Base-by-base conservation (phyloP, 169 alveolate genomes). In the Amoebophrya sp. region DNA sequence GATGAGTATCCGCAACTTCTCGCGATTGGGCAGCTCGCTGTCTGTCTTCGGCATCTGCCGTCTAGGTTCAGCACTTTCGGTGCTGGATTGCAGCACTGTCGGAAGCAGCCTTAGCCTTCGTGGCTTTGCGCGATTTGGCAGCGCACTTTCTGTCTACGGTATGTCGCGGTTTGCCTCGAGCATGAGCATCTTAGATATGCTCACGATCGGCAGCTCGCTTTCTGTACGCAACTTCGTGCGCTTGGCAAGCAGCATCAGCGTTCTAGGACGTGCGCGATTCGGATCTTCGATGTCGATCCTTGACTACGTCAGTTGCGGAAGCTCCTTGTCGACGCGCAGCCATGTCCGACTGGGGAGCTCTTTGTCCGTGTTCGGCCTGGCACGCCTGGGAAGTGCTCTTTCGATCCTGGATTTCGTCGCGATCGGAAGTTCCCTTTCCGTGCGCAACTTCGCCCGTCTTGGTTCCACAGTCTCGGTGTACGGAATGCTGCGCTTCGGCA, bases 381-480 rank as follows among this genome's bases (percentile, higher is more conserved):
- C 41, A 0, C n/a, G 90, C 38, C 76, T 89, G 29, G 94, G 91
- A 12, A 40, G 76, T 0, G 36, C 34, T 40, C 26, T 91, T 29
- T 89, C 89, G 26, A 89, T 41, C 10, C 26, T 41, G 29, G 92
- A 41, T 36, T 2, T 33, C 41, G 34, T 26, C 29, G 38, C 39
- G 78, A 90, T 55, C 40, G 47, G 78, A 36, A 89, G 41, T 0
- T 47, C 89, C 0, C 76, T 38, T 2, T 89, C 65, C 92, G 77
- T 36, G 24, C 90, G 76, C 0, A 40, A 0, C 89, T 78, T 91
- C n/a, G 78, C 54, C 0, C 34, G 89, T 0, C 29, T 55, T 2
- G 94, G 92, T 39, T 34, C 78, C 24, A 6, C 92, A 12, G 76
- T 47, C 0, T 89, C 41, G 34, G 92, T 90, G 39, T 91, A 47